Evolutionary conservation across 2,329 filamentous ascomycete species (phyloP), one percentile per base, ranked within the genome.

Genomic region (Beauveria rudraprayagi): DNA sequence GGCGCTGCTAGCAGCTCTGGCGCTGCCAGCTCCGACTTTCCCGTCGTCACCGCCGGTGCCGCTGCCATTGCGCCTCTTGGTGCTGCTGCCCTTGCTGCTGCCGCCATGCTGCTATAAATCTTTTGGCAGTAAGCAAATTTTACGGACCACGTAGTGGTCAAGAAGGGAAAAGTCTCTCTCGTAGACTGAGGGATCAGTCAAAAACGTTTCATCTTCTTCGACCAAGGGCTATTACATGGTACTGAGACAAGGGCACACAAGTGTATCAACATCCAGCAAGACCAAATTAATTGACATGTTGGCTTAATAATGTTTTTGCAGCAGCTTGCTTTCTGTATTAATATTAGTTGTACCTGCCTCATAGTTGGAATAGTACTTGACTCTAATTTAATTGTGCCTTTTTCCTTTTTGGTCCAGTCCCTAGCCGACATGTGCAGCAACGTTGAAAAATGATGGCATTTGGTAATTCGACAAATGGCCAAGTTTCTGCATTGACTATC

Each of bases 21-120:
- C 19, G 19, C 59, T 2, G 22, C 17, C 28, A 55, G 41, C 51
- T 41, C 19, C 16, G 24, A 14, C 6, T 14, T 19, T 10, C 58
- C 51, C 28, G 52, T 61, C 2, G 59, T 61, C 14, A 60, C 56
- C 24, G 51, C 40, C n/a, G 59, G 51, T 41, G 59, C 59, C 43
- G 59, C 43, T 11, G 40, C 50, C 17, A 51, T 61, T 5, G 59
- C 59, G n/a, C 59, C 59, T 3, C 50, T 61, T 10, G 59, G 59
- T 14, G 52, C 41, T 19, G 41, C 44, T 19, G 59, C 30, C 22
- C 8, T 61, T 6, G 59, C 59, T 11, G 59, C 43, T n/a, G 51
- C 51, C 11, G 59, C 43, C 17, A 51, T 61, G 4, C n/a, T 61
- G 52, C 40, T 54, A 43, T 61, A 61, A 46, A 5, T 40, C 6